A percentile compares a stretch with the other conserved stretches of the same genome.
Evolutionary conservation across 106 monocot species (phyloP).

Genomic region (Iris macrosiphon): DNA sequence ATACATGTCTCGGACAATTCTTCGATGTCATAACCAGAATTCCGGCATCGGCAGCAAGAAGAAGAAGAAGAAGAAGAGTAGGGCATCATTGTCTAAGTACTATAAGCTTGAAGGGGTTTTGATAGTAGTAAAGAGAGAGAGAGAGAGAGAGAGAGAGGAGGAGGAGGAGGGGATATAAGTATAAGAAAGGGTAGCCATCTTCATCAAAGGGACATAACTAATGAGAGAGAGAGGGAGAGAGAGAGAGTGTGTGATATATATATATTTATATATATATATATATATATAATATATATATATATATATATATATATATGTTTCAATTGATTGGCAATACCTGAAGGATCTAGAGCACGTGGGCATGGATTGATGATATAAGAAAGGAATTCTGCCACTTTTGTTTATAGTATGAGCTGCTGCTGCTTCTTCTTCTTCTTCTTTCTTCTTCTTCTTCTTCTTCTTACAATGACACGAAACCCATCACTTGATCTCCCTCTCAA

Average conservation of each 20-base stretch:
- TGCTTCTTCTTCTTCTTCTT: neutral
- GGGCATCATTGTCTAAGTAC: no score
- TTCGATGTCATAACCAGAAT: no score
- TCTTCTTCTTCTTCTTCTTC: no score
- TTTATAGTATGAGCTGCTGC: no score
- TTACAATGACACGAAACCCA: conserved; percentile 12
- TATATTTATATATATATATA: no score
- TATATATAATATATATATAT: no score
- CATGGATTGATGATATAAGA: conserved; percentile 17
- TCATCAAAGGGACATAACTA: conserved; percentile 25
- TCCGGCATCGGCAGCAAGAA: no score
- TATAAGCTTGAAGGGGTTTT: neutral
- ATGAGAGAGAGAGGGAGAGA: neutral
- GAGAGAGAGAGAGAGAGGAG: conserved; percentile 10
- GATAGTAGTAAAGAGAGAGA: neutral
- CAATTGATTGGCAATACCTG: conserved; percentile 27
- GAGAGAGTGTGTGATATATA: no score
- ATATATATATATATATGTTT: neutral
- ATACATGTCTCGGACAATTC: no score
- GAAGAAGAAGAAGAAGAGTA: no score
- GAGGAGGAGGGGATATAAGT: neutral
- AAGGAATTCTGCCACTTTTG: conserved; percentile 6
- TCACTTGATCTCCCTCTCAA: conserved; percentile 4
- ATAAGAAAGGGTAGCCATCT: no score
- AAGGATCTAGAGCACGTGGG: conserved; percentile 34